Percentiles rank a stretch among this genome's conserved stretches.
These are phyloP conservation scores for Jaltomata sinuosa DNA, from an alignment of 257 asterid species.

Conservation along the genomic window DNA sequence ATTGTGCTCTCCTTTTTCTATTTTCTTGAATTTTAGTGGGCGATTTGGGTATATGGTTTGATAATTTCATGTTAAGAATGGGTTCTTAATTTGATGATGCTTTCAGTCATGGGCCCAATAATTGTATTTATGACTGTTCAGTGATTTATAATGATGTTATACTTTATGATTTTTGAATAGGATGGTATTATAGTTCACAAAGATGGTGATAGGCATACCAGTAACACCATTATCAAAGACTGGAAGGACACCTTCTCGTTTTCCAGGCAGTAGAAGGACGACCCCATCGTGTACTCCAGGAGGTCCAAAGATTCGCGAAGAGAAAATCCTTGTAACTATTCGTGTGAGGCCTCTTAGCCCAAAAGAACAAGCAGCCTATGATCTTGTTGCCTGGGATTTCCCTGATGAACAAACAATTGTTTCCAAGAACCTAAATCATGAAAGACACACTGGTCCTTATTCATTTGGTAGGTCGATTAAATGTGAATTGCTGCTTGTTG, in stretches of 20 bases:
- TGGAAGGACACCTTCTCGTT: conserved; percentile 9
- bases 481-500: background rate
- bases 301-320: conserved; percentile 54
- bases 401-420: conserved; percentile 50
- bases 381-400: conserved; percentile 86
- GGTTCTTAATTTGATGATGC: background rate
- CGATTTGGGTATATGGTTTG: background rate
- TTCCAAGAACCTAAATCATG: conserved; percentile 76
- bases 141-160: background rate
- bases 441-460: conserved; percentile 57
- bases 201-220: background rate
- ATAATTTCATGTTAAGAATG: background rate
- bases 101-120: background rate
- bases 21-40: background rate
- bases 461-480: conserved; percentile 49
- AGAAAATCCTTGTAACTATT: conserved; percentile 83
- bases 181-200: background rate
- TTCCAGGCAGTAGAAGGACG: conserved; percentile 40
- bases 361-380: conserved; percentile 76
- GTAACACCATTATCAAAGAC: conserved; percentile 33
- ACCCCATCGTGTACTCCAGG: conserved; percentile 67
- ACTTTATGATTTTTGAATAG: background rate
- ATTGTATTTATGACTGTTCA: background rate
- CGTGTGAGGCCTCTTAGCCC: conserved; percentile 84
- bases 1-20: background rate